Conservation (phyloP, 139 green algal genomes). For the Tetraselmis chui region DNA sequence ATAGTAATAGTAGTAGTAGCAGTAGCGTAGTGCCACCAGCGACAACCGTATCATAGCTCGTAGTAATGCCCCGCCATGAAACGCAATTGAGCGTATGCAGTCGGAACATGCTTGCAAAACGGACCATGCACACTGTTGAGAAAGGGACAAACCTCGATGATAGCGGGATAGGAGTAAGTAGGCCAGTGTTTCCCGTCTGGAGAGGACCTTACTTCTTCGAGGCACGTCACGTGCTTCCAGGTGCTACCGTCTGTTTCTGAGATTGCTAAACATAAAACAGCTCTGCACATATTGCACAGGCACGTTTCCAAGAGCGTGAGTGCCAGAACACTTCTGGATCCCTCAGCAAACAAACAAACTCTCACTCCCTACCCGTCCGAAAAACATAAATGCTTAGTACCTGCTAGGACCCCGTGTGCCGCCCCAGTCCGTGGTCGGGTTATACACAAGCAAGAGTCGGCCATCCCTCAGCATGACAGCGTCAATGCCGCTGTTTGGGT, state of each 20-base stretch:
- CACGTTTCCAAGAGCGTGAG: no score
- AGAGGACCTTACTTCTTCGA: neutral
- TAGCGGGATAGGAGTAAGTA: neutral
- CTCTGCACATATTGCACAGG: neutral
- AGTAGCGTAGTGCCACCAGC: no score
- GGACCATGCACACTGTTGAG: no score
- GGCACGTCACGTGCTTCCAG: neutral
- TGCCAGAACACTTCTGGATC: no score
- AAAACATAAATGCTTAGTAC: no score
- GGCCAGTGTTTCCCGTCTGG: neutral
- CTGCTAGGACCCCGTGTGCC: neutral
- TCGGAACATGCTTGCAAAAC: no score
- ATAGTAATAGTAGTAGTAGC: no score
- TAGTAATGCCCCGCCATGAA: no score
- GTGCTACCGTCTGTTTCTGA: neutral
- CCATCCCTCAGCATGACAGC: conserved; percentile 7
- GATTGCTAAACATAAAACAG: neutral
- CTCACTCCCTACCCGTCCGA: no score
- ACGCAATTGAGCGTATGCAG: no score
- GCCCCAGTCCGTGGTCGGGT: neutral
- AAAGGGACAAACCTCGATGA: neutral
- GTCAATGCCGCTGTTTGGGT: conserved; percentile 6
- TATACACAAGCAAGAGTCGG: neutral
- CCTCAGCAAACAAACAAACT: no score
- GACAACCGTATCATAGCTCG: no score